Evolutionary conservation across 176 grass and related monocot species (phyloP), one percentile per base, ranked within the genome.

Genomic region (Eremochloa ophiuroides): DNA sequence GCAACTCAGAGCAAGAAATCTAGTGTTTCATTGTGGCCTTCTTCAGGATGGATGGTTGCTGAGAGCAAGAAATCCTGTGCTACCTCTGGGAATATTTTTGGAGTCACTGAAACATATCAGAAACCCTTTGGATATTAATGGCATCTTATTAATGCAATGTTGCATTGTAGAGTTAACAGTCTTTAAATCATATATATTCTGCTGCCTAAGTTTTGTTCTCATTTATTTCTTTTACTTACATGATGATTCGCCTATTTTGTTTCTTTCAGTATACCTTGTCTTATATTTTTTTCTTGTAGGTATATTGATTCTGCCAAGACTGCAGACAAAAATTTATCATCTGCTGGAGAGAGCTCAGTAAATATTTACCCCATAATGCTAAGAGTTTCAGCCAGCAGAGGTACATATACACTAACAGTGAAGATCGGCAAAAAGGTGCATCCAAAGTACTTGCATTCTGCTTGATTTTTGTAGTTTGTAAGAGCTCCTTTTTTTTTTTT

Each of bases 401-500:
- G 84, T 72, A 91, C 91, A 82, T 90, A 87, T 86, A 81, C 85
- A 67, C 82, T 94, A 50, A 71, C 75, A 14, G 85, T 98, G 77
- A 98, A 94, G 89, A 94, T 98, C 55, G 85, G 83, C 71, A 98
- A 90, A 91, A 94, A 94, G 95, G 95, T 94, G 33, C 44, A 53
- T 66, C 51, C 77, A 29, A 53, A 38, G 6, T 62, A 83, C 62
- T 81, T 38, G 61, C 44, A n/a, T 71, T 91, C 72, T 47, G 37
- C 41, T 66, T 31, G 15, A 77, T 81, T 23, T 10, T 65, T 80
- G 31, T 69, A 77, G 72, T 88, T 83, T 74, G n/a, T 28, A 41
- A 68, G 50, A 59, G 50, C 38, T 29, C 1, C 41, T 5, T 26
- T 9, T 77, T 26, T 66, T 42, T 9, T 82, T 26, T 58, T 33